These are phyloP conservation scores for Talaromyces islandicus DNA, from an alignment of 2,329 filamentous ascomycete genomes.

Conservation along the genomic window DNA sequence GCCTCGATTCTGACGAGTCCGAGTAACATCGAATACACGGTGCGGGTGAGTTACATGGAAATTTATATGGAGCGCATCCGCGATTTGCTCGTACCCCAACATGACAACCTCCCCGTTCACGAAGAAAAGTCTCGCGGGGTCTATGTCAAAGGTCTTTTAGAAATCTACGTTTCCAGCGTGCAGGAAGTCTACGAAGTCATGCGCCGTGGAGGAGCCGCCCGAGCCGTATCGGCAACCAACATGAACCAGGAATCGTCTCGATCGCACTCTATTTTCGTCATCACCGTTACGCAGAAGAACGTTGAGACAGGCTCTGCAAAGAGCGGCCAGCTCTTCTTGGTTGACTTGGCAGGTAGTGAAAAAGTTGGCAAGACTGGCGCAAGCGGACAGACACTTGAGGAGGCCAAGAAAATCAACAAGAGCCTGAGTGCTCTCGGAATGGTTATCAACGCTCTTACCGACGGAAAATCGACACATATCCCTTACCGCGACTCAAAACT, in stretches of 20 bases:
- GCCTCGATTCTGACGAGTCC: constrained; percentile 88
- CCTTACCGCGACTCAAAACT: constrained; percentile 98
- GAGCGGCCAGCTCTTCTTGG: constrained; percentile 92
- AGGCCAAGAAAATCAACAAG: constrained; percentile 99
- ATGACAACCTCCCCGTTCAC: constrained; percentile 95
- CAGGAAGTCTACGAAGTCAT: constrained; percentile 96
- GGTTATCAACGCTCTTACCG: constrained; percentile 97
- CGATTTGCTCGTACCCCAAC: constrained; percentile 84
- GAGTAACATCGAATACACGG: constrained; percentile 95
- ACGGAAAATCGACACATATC: constrained; percentile 92
- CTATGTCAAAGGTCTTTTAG: constrained; percentile 89
- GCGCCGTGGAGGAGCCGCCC: constrained; percentile 80
- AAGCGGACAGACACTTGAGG: constrained; percentile 92
- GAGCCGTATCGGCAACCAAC: constrained; percentile 93
- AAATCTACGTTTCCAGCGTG: constrained; percentile 93
- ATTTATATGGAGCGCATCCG: constrained; percentile 99
- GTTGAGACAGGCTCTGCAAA: constrained; percentile 93
- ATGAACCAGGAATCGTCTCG: constrained; percentile 99
- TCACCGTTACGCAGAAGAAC: constrained; percentile 96
- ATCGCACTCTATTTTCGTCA: constrained; percentile 96
- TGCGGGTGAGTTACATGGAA: constrained; percentile 98
- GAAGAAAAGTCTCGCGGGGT: constrained; percentile 95
- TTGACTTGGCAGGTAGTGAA: constrained; percentile 96
- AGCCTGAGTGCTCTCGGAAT: constrained; percentile 95
- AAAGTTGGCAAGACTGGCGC: constrained; percentile 98